Evolutionary conservation across 306 rosid genomes (phyloP).

Genomic region (Gleditsia sinensis): DNA sequence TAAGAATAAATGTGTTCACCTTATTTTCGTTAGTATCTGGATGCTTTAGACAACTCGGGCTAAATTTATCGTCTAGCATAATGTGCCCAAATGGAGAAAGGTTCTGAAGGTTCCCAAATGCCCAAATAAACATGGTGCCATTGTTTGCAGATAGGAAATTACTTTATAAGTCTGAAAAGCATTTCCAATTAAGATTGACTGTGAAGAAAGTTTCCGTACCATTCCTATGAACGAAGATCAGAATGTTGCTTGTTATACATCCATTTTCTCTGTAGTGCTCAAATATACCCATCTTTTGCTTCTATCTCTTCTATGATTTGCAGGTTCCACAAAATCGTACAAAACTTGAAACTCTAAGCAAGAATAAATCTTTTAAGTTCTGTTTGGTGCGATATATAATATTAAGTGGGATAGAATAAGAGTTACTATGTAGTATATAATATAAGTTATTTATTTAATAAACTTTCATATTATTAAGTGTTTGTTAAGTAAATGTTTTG

Average conservation of each 20-base stretch:
- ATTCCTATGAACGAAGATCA: slow-evolving; percentile 81
- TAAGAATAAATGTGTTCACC: slow-evolving; percentile 47
- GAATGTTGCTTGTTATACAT: slow-evolving; percentile 68
- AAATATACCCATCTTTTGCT: slow-evolving; percentile 67
- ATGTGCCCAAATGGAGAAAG: slow-evolving; percentile 63
- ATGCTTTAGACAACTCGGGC: slow-evolving; percentile 72
- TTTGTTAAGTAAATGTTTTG: too few relatives aligned
- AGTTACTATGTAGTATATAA: too few relatives aligned
- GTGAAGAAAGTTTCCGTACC: slow-evolving; percentile 93
- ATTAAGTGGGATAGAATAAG: too few relatives aligned
- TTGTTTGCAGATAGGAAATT: background rate
- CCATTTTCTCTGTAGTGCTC: slow-evolving; percentile 89
- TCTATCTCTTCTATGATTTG: too few relatives aligned
- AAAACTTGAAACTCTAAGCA: too few relatives aligned
- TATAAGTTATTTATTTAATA: too few relatives aligned
- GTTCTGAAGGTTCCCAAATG: slow-evolving; percentile 67
- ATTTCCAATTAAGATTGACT: slow-evolving; percentile 79
- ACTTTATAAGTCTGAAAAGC: slow-evolving; percentile 92
- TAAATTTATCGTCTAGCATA: slow-evolving; percentile 51
- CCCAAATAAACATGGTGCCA: slow-evolving; percentile 77
- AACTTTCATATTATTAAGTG: too few relatives aligned
- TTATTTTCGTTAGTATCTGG: slow-evolving; percentile 93
- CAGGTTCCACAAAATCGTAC: background rate
- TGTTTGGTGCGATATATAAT: too few relatives aligned
- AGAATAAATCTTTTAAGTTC: too few relatives aligned